Conservation (phyloP, 2,329 filamentous ascomycete genomes). For the Penicillium aurantiogriseum region DNA sequence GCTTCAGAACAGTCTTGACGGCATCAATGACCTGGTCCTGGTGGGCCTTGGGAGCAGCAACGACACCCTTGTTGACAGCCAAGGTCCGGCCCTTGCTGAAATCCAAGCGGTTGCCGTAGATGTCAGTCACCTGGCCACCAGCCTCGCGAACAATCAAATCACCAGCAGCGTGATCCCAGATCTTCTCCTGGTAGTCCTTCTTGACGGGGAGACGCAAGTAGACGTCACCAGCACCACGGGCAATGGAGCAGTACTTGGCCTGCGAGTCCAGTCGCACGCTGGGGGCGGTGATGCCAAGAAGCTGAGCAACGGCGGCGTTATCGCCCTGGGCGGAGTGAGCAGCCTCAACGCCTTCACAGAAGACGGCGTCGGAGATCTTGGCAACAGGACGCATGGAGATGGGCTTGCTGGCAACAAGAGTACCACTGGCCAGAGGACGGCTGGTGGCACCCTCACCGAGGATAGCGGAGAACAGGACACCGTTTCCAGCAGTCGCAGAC, state of each 20-base stretch:
- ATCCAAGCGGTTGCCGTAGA: constrained; percentile 78
- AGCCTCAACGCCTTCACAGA: constrained; percentile 95
- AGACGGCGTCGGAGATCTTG: constrained; percentile 76
- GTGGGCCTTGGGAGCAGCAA: constrained; percentile 76
- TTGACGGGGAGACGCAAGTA: constrained; percentile 86
- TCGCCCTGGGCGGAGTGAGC: constrained; percentile 88
- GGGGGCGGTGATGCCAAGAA: constrained; percentile 82
- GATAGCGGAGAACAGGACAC: constrained; percentile 85
- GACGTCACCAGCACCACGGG: constrained; percentile 87
- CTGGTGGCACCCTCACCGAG: constrained; percentile 76
- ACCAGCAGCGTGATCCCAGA: constrained; percentile 97
- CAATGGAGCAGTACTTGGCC: constrained; percentile 95
- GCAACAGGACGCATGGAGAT: constrained; percentile 78
- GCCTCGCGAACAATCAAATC: constrained; percentile 93
- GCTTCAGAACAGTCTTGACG: constrained; percentile 73
- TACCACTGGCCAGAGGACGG: constrained; percentile 63
- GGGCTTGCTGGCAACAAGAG: constrained; percentile 50
- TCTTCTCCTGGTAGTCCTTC: constrained; percentile 94
- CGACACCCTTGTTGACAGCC: constrained; percentile 86
- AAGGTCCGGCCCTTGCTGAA: constrained; percentile 85
- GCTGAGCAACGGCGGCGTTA: constrained; percentile 77
- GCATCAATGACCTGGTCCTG: constrained; percentile 74
- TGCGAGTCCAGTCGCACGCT: constrained; percentile 96
- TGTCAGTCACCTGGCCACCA: constrained; percentile 87
- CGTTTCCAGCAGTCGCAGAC: constrained; percentile 70